phyloP scores from a whole-genome alignment of 2,329 filamentous ascomycete genomes.

The Pezicula radicicola region DNA sequence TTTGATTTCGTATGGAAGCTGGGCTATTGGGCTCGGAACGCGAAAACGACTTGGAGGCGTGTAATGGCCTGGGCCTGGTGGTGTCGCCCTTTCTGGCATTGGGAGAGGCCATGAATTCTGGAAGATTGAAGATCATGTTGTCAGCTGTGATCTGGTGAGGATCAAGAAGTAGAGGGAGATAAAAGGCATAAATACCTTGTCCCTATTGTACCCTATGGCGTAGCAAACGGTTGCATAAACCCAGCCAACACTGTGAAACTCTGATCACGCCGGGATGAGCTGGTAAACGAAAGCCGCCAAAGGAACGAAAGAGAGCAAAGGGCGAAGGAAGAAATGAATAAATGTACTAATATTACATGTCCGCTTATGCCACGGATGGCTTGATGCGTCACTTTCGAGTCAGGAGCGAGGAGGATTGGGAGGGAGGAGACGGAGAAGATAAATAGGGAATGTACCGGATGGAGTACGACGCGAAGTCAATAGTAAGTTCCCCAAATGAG shows the following conservation, averaged over 20 bases:
- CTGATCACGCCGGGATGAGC: constrained; percentile 18
- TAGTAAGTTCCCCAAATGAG: no score
- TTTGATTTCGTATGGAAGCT: constrained; percentile 15
- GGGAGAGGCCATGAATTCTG: constrained; percentile 29
- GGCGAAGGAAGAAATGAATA: constrained; percentile 9
- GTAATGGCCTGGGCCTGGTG: constrained; percentile 27
- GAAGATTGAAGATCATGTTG: constrained; percentile 24
- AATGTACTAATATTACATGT: constrained; percentile 17
- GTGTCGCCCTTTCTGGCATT: constrained; percentile 18
- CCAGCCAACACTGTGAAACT: constrained; percentile 24
- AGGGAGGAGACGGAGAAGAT: no score
- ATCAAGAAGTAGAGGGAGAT: constrained; percentile 1
- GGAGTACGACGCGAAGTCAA: no score
- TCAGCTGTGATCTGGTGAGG: constrained; percentile 21
- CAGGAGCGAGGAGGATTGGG: not conserved
- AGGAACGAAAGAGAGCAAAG: constrained; percentile 8
- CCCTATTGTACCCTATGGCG: constrained; percentile 8
- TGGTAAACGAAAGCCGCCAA: constrained; percentile 21
- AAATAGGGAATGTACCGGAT: no score
- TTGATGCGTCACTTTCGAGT: not conserved
- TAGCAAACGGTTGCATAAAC: constrained; percentile 22
- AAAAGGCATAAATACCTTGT: constrained; percentile 13
- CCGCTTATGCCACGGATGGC: constrained; percentile 4
- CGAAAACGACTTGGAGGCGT: constrained; percentile 36
- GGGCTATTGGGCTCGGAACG: constrained; percentile 26